Evolutionary conservation across 495 filamentous ascomycete genomes (phyloP), one percentile per base, ranked within the genome.

Genomic region (Thozetella sp.): DNA sequence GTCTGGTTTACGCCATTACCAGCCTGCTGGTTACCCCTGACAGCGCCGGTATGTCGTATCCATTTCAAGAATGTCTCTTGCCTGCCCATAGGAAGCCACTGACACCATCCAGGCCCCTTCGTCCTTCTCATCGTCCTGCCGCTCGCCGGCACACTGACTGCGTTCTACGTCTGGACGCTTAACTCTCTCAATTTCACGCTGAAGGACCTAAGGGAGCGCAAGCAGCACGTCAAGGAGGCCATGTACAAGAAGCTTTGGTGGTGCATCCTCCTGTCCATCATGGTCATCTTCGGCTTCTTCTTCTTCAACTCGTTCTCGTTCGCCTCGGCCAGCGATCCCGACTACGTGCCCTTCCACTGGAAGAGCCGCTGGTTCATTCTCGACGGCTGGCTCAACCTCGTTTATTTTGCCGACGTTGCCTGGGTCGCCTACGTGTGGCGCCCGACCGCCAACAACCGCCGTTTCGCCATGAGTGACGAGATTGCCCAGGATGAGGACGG

Each of bases 221-320:
- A 97, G 74, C 95, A 99, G 76, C 90, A 88, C 71, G 88, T 89
- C 57, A 99, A 99, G 72, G 90, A 91, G 22, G 73, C 85, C 71
- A 99, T 99, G 95, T 99, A 98, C 79, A 93, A 91, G 76, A 96
- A 96, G 73, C 88, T 99, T 23, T 99, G 95, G 95, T 99, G 92
- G 92, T 93, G 92, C 72, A 96, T 99, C 60, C 81, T 99, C 17
- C 83, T 83, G 57, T 93, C 89, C 65, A 97, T 99, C 70, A 77
- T 97, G 55, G 91, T 98, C 53, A 97, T 97, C 62, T 97, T 98
- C 65, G 93, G 81, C 58, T 99, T 98, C 79, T 97, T 99, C 80
- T 87, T 87, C 76, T 85, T 97, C 74, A 98, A 97, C 78, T 94
- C 91, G 53, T 93, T 97, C 74, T 90, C 87, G 25, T 97, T 99